Percentiles rank a stretch among this genome's conserved stretches.
phyloP scores from a whole-genome alignment of 495 filamentous ascomycete species.

The Penicillium turbatum region DNA sequence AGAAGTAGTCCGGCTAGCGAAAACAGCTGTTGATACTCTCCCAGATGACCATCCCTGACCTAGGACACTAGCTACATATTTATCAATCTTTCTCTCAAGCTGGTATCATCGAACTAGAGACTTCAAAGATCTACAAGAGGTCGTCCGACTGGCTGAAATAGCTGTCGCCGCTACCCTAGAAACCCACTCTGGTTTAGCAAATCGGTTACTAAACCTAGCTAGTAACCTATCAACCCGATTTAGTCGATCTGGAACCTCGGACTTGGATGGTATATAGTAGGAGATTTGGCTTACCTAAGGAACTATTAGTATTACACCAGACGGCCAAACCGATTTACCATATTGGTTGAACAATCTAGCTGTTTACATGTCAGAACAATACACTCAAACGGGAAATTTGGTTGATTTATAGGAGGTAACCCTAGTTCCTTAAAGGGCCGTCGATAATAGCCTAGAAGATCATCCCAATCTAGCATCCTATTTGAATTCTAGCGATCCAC shows the following conservation, averaged over 20 bases:
- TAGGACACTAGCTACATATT: not conserved
- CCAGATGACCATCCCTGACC: slow-evolving; percentile 3
- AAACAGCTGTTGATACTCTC: not conserved
- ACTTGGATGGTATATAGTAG: not conserved
- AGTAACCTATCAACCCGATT: no score
- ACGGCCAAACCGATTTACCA: not conserved
- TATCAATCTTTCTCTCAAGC: not conserved
- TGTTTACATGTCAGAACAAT: not conserved
- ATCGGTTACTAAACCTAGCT: no score
- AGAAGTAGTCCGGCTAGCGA: not conserved
- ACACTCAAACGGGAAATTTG: not conserved
- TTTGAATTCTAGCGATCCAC: not conserved
- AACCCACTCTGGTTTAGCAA: no score
- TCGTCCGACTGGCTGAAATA: no score
- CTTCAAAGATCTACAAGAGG: no score
- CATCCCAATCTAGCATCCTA: not conserved
- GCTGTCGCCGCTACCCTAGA: no score
- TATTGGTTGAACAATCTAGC: not conserved
- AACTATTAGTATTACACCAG: not conserved
- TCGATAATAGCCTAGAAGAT: not conserved
- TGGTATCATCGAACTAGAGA: no score
- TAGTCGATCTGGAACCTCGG: not conserved
- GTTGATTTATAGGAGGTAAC: not conserved
- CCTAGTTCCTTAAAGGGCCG: not conserved
- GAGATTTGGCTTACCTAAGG: not conserved